Evolutionary conservation across 2,329 filamentous ascomycete species (phyloP).

Genomic region (Verticillium dahliae): DNA sequence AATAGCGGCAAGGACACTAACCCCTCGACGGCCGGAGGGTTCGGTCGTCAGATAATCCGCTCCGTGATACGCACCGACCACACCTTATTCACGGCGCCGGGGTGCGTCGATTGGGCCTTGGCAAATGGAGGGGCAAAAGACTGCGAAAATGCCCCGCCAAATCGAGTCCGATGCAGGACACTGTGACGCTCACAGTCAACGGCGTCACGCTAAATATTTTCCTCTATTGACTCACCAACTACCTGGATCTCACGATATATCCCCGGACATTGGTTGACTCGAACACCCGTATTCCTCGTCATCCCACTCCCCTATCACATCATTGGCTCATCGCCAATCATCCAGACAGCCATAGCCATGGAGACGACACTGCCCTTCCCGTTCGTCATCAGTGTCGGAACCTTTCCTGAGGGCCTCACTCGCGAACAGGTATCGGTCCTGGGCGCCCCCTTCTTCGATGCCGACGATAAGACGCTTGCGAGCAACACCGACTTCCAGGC

Average conservation of each 20-base stretch:
- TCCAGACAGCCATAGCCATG: slow-evolving; percentile 44
- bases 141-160: slow-evolving; percentile 13
- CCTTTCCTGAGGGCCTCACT: slow-evolving; percentile 44
- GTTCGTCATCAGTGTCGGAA: slow-evolving; percentile 52
- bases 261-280: neutral
- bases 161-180: slow-evolving; percentile 18
- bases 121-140: slow-evolving; percentile 14
- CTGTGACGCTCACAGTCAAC: slow-evolving; percentile 1
- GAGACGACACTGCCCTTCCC: slow-evolving; percentile 59
- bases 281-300: neutral
- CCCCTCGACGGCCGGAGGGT: no score
- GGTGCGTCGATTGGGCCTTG: slow-evolving; percentile 7
- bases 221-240: slow-evolving; percentile 1
- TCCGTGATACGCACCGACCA: slow-evolving; percentile 22
- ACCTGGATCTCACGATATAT: neutral
- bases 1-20: no score
- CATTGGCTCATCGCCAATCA: neutral
- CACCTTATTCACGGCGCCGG: slow-evolving; percentile 19
- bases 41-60: slow-evolving; percentile 15
- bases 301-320: neutral
- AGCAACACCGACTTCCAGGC: slow-evolving; percentile 50
- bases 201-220: neutral
- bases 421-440: slow-evolving; percentile 52
- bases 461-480: slow-evolving; percentile 38
- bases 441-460: slow-evolving; percentile 52